Percentiles rank a stretch among this genome's conserved stretches.
These are phyloP conservation scores for Crithidia mellificae DNA, from an alignment of 208 protist species.

Conservation along the genomic window DNA sequence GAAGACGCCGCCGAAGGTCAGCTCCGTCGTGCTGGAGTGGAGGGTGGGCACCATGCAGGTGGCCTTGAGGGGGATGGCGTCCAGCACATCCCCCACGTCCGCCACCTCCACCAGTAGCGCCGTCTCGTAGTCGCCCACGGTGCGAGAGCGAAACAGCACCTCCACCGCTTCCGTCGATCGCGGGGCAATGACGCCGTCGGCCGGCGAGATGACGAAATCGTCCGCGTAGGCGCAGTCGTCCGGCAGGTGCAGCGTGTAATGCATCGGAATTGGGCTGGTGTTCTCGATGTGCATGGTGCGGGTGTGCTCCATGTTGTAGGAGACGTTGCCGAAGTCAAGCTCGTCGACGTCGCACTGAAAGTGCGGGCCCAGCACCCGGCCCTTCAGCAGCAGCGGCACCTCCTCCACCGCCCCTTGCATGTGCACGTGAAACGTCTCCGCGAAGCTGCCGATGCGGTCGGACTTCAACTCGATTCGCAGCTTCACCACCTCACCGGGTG, in stretches of 20 bases:
- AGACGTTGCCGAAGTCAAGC: slow-evolving; percentile 93
- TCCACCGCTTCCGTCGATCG: slow-evolving; percentile 56
- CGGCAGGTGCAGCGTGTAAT: slow-evolving; percentile 81
- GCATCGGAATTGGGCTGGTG: slow-evolving; percentile 94
- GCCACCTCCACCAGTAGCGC: slow-evolving; percentile 93
- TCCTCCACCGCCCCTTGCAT: slow-evolving; percentile 81
- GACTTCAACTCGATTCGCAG: slow-evolving; percentile 83
- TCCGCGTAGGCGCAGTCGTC: slow-evolving; percentile 47
- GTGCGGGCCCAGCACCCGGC: slow-evolving; percentile 91
- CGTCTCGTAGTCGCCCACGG: slow-evolving; percentile 76
- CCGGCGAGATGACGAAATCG: slow-evolving; percentile 80
- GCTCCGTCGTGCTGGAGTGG: slow-evolving; percentile 45
- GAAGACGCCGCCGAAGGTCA: slow-evolving; percentile 93
- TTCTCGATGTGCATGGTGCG: slow-evolving; percentile 84
- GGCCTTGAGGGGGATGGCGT: slow-evolving; percentile 85
- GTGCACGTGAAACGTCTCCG: slow-evolving; percentile 87
- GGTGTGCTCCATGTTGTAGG: slow-evolving; percentile 89
- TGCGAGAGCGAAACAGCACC: slow-evolving; percentile 84
- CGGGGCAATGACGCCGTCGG: slow-evolving; percentile 68
- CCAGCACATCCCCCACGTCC: slow-evolving; percentile 89
- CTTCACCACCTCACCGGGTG: slow-evolving; percentile 56
- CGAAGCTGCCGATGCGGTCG: slow-evolving; percentile 88
- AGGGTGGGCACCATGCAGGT: slow-evolving; percentile 87
- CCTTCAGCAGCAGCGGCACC: slow-evolving; percentile 82
- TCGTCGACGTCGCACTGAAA: slow-evolving; percentile 92